Evolutionary conservation across 352 stramenopile species (phyloP), one percentile per base, ranked within the genome.

Genomic region (Globisporangium sylvaticum): DNA sequence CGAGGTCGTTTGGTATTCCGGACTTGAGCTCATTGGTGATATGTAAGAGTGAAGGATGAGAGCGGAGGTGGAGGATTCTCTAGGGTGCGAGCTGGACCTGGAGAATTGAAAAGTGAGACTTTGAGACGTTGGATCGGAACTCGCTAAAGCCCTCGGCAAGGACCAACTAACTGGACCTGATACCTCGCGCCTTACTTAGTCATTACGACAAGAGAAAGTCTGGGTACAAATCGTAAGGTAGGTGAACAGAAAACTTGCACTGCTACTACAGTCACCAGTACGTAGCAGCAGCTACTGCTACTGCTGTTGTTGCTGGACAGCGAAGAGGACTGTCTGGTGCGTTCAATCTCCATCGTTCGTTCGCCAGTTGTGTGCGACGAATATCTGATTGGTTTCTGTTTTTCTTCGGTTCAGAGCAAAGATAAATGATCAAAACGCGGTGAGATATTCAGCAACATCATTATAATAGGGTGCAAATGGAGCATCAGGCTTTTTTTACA

Each of bases 41-140:
- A 2, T 44, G 37, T 44, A 12, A 37, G 6, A 10, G 39, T 20
- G 39, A 48, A n/a, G 4, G 18, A n/a, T 9, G 18, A 9, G 14
- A n/a, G 39, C 14, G 39, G 6, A n/a, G 18, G 0, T 4, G 12
- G 2, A 18, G 15, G 20, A 39, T 24, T 64, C 22, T 24, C 39
- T 18, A 56, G 42, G 18, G 1, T 24, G 58, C 14, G 37, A 55
- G 15, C 24, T 55, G 20, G 15, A 29, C 8, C 2, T 37, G 39
- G 39, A 29, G n/a, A 64, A 29, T 64, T 42, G 10, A 20, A 42
- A 55, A 56, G 37, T 64, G 58, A 44, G 37, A 44, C 37, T 44
- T 18, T 15, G 37, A 39, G n/a, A 9, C 32, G 18, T 52, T 15
- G n/a, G 18, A 8, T 25, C n/a, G 15, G 9, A 39, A 39, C 10